phyloP scores from a whole-genome alignment of 2,329 filamentous ascomycete species.

The Cordyceps fumosorosea region DNA sequence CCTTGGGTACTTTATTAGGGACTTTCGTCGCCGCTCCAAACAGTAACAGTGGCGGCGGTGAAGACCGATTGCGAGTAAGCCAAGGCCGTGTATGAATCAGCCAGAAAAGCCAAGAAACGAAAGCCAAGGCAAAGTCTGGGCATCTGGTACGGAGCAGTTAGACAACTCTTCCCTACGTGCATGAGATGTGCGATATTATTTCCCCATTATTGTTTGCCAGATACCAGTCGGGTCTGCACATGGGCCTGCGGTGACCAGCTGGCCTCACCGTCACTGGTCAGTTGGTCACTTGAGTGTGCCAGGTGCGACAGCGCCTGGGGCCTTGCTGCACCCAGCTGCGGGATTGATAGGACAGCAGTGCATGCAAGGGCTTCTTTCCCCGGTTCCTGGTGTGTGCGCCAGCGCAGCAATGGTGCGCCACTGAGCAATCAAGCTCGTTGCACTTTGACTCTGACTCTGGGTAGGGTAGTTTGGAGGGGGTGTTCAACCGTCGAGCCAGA shows the following conservation, averaged over 20 bases:
- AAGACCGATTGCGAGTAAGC: neutral
- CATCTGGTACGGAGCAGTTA: too few species aligned
- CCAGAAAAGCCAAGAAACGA: neutral
- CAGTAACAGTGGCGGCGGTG: neutral
- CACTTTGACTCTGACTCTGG: neutral
- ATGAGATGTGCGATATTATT: neutral
- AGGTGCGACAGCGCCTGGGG: neutral
- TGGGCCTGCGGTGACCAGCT: neutral
- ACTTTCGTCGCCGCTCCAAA: too few species aligned
- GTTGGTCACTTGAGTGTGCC: neutral
- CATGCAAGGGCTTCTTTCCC: neutral
- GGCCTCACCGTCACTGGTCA: neutral
- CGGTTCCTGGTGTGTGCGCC: neutral
- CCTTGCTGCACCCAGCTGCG: neutral
- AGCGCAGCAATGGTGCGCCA: neutral
- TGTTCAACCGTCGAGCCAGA: neutral
- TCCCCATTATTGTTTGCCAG: neutral
- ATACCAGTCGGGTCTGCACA: neutral
- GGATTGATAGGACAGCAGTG: slow-evolving; percentile 6
- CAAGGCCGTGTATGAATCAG: neutral
- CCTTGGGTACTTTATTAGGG: too few species aligned
- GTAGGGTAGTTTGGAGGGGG: neutral
- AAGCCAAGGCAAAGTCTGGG: too few species aligned
- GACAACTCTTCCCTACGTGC: neutral
- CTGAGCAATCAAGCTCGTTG: neutral